Evolutionary conservation across 1,139 yeast species (phyloP).

Genomic region (Debaryomycetaceae sp.): DNA sequence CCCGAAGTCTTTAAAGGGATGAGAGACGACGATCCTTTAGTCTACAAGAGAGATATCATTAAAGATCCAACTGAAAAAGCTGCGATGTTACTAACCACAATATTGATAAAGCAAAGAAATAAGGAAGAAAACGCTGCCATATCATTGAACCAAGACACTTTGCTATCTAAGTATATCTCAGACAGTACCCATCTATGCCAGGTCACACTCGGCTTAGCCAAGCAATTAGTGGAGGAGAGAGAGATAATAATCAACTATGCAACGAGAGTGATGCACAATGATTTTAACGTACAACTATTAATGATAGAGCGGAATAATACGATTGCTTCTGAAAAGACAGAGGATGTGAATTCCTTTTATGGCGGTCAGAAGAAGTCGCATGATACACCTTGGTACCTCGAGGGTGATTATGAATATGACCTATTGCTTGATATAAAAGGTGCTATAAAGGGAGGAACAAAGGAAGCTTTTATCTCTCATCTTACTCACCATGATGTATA

Average conservation of each 20-base stretch:
- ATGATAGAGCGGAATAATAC: constrained; percentile 63
- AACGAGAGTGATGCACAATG: constrained; percentile 74
- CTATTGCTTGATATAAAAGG: constrained; percentile 73
- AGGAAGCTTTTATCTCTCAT: constrained; percentile 76
- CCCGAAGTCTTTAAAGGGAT: constrained; percentile 69
- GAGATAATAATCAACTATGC: constrained; percentile 69
- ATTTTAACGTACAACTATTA: constrained; percentile 59
- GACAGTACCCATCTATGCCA: constrained; percentile 45
- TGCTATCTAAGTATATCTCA: constrained; percentile 42
- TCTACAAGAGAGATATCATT: constrained; percentile 38
- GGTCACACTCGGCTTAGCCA: constrained; percentile 43
- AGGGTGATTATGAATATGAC: constrained; percentile 72
- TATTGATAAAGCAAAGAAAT: constrained; percentile 43
- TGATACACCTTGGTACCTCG: constrained; percentile 76
- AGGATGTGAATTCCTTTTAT: constrained; percentile 35
- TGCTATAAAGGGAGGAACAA: constrained; percentile 80
- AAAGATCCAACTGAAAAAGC: constrained; percentile 49
- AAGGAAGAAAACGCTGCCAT: constrained; percentile 41
- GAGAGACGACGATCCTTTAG: constrained; percentile 51
- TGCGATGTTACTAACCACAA: constrained; percentile 43
- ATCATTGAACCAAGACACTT: constrained; percentile 46
- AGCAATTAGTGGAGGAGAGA: constrained; percentile 64
- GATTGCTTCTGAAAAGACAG: constrained; percentile 33
- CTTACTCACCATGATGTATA: constrained; percentile 73
- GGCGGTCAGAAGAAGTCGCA: constrained; percentile 32